Base-by-base conservation (phyloP, 345 rosid species). In the Turritis glabra region DNA sequence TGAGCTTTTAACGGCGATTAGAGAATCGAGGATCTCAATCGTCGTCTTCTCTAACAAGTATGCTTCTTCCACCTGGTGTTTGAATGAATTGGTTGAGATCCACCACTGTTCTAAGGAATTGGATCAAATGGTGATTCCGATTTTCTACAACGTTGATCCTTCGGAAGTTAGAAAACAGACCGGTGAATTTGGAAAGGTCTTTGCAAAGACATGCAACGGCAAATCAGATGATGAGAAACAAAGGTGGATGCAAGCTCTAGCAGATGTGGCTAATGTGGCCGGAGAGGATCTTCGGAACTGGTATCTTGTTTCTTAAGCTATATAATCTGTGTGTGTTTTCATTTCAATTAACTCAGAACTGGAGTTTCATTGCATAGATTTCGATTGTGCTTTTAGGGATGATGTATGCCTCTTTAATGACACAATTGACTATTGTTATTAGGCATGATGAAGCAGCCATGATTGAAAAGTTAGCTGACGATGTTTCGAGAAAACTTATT, bases 61-160 rank as follows among this genome's bases (percentile, higher is more conserved):
- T 51, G 59, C 58, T 22, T 5, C 71, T 10, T 50, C 71, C 3
- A 35, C 57, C 1, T 52, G 60, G 71, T 67, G 59, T 35, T 52
- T 67, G 30, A n/a, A 52, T 37, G 60, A 67, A 14, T n/a, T 52
- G 35, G 71, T 23, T 8, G 48, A 67, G 33, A 67, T 67, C 23
- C 10, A 46, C 23, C n/a, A 67, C 7, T 67, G 71, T 7, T 5
- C 14, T 1, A 43, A 64, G 29, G 13, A 29, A 2, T 15, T 27
- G 8, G 13, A 5, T 17, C 48, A 32, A 48, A 59, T 11, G n/a
- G 53, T 72, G 46, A 30, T 72, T 10, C 55, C 78, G 0, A 19
- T 74, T 65, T 74, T 74, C 40, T 65, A 65, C 51, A 10, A 17
- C 2, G 66, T 74, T 14, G 72, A 66, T 66, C 67, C 73, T 29